Base-by-base conservation (phyloP, 208 protist species). In the Porcisia deanei region DNA sequence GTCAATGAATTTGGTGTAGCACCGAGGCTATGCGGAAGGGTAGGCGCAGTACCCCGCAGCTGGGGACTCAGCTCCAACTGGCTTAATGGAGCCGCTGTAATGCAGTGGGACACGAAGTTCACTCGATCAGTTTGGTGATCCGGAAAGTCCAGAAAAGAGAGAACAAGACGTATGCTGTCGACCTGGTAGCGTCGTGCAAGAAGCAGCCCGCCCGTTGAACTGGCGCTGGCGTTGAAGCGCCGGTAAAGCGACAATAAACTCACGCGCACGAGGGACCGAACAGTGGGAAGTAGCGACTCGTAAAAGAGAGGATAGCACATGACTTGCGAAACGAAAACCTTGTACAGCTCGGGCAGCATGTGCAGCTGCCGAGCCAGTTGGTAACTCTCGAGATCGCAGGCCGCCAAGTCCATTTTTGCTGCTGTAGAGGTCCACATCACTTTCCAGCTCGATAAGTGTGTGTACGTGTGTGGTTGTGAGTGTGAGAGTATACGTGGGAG, bases 301-400 rank as follows among this genome's bases (percentile, higher is more conserved):
- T 90, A 91, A 54, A 97, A 94, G 22, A 94, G 73, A 0, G 90
- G 89, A 49, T 91, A 82, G 22, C 84, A 49, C 68, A 94, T 82
- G 30, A 77, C 75, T 75, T 95, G 94, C 20, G 77, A 75, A 43
- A 74, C 57, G 30, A 90, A 89, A 9, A 89, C 85, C 16, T 84
- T 74, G 58, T 89, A 83, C 60, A 95, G 81, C 53, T 88, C 72
- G 14, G 88, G 73, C 22, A 93, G 67, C 37, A 95, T 49, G 71
- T 92, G 88, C 63, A 95, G 84, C 63, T 93, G 81, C 10, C 92
- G 90, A 4, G 92, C 86, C 61, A 91, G 72, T 68, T 95, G 86
- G 71, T 93, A 94, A 66, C 80, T 80, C 5, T 78, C 80, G 57
- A 96, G 57, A 63, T 93, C 88, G 4, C 61, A 68, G 45, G 73